Percentiles rank a stretch among this genome's conserved stretches.
Evolutionary conservation across 2,329 filamentous ascomycete species (phyloP).

Genomic region (Sporothrix brunneoviolacea): DNA sequence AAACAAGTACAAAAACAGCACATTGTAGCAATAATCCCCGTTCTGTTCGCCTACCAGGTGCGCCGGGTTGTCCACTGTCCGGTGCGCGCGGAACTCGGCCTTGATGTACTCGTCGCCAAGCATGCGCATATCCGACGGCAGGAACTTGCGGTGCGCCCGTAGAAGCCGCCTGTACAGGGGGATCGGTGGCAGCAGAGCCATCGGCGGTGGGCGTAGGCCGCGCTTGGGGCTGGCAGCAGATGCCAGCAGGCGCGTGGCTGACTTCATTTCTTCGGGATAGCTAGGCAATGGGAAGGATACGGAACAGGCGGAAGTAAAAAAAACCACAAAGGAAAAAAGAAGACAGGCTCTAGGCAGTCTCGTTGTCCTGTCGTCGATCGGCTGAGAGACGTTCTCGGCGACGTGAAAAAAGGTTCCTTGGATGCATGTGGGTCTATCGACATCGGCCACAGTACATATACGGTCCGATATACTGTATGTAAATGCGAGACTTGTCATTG

Average conservation of each 20-base stretch:
- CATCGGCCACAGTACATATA: constrained; percentile 3
- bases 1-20: not conserved
- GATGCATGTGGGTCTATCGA: too few species aligned
- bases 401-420: not conserved
- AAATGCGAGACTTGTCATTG: not conserved
- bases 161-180: constrained; percentile 83
- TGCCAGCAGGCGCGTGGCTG: constrained; percentile 9
- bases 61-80: constrained; percentile 77
- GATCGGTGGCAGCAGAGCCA: constrained; percentile 78
- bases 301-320: not conserved
- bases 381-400: too few species aligned
- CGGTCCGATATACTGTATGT: not conserved
- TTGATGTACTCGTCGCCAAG: constrained; percentile 92
- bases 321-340: not conserved
- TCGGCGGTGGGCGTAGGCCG: constrained; percentile 32
- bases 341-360: too few species aligned
- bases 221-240: constrained; percentile 5
- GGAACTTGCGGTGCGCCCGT: constrained; percentile 73
- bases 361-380: too few species aligned
- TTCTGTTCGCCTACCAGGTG: too few species aligned
- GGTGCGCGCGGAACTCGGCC: constrained; percentile 81
- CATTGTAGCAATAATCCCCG: constrained; percentile 23
- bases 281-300: too few species aligned
- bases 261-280: too few species aligned
- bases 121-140: constrained; percentile 67